Evolutionary conservation across 345 rosid genomes (phyloP), one percentile per base, ranked within the genome.

Genomic region (Dovyalis caffra): DNA sequence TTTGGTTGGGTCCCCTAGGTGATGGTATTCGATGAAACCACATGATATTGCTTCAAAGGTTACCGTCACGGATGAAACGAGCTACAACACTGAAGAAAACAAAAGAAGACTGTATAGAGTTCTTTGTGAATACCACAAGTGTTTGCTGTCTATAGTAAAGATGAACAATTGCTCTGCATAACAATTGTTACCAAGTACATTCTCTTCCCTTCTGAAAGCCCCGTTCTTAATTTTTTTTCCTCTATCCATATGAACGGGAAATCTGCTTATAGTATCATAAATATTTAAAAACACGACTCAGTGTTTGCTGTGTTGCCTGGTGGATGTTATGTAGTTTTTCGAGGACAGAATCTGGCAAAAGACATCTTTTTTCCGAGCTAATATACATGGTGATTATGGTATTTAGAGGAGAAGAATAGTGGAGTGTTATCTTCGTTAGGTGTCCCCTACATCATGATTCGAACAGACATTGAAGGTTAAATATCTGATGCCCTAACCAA

Each of bases 21-120:
- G 76, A 86, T 90, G 92, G 77, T 51, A 66, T 90, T 90, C 49
- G 86, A 90, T 87, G 95, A 90, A 79, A 81, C 90, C 49, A 78
- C 86, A 26, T 88, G 80, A 87, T 76, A 78, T 64, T 68, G 71
- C 64, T 49, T 5, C 34, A 5, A 72, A 79, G 83, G 79, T 57
- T 63, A 43, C 8, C 4, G 79, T 75, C 68, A 80, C 58, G 76
- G 82, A 87, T 81, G 89, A 82, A 73, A 72, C 72, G 68, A 32
- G 40, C 73, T n/a, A 53, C 20, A 14, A 26, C 68, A 38, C 61
- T 66, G 77, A 65, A 68, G 64, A 51, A 40, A 28, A 38, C 37
- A 43, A 45, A 73, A 64, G 49, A 71, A 70, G 78, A 78, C 20
- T 33, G 9, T 74, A 71, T 71, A 75, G 72, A 74, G 62, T 53